Evolutionary conservation across 2,329 filamentous ascomycete genomes (phyloP).

Genomic region (Epichloe uncinata): DNA sequence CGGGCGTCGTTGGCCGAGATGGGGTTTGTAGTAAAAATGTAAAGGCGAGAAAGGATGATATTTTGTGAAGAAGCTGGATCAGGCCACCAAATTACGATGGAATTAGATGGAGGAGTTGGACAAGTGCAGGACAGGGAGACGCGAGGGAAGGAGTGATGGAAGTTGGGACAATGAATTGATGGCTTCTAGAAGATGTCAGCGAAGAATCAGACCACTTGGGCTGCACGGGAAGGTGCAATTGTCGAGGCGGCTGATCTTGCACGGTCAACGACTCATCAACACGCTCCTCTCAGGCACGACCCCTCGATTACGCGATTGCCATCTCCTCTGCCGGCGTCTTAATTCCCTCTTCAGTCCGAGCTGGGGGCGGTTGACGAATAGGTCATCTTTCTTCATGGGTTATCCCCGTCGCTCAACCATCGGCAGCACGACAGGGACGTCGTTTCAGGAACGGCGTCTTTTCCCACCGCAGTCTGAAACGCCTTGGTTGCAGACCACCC

Average conservation of each 20-base stretch:
- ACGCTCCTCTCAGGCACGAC: background rate
- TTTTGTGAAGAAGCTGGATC: background rate
- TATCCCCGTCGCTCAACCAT: background rate
- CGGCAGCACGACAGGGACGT: background rate
- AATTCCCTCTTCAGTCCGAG: background rate
- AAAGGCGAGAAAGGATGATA: background rate
- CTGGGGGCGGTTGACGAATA: conserved; percentile 1
- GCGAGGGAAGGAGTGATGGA: conserved; percentile 5
- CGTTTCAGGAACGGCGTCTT: conserved; percentile 19
- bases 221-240: background rate
- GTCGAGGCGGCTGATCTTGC: background rate
- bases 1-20: background rate
- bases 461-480: conserved; percentile 17
- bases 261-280: background rate
- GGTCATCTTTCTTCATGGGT: background rate
- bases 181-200: conserved; percentile 20
- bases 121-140: background rate
- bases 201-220: conserved; percentile 9
- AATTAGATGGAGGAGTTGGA: background rate
- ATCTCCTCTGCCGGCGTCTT: background rate
- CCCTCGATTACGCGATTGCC: background rate
- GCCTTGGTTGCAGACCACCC: conserved; percentile 6
- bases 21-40: background rate
- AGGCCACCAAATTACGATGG: background rate
- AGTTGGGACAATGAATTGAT: conserved; percentile 1